Percentiles rank a stretch among this genome's conserved stretches.
Conservation (phyloP, 441 rosid genomes). For the Monsonia emarginata region DNA sequence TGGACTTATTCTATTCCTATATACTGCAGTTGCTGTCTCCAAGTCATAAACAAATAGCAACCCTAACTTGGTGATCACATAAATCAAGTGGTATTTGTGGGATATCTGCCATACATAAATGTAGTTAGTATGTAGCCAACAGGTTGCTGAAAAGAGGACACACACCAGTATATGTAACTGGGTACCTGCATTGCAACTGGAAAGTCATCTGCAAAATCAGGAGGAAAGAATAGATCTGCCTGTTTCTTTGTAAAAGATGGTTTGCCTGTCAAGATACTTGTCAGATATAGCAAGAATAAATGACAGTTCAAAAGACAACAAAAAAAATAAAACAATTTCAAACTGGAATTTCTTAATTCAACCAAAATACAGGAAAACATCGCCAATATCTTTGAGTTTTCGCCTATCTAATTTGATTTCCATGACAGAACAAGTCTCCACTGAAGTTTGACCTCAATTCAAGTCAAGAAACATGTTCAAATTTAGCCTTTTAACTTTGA, state of each 20-base stretch:
- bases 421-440: neutral
- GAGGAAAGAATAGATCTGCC: slow-evolving; percentile 98
- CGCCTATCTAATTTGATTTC: neutral
- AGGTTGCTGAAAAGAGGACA: slow-evolving; percentile 5
- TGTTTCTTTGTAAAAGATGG: slow-evolving; percentile 90
- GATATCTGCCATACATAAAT: slow-evolving; percentile 67
- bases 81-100: slow-evolving; percentile 80
- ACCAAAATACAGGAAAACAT: neutral
- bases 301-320: neutral
- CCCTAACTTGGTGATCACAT: slow-evolving; percentile 95
- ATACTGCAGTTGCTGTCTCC: slow-evolving; percentile 97
- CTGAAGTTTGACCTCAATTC: neutral
- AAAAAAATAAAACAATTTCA: neutral
- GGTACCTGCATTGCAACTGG: slow-evolving; percentile 99
- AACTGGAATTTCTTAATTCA: neutral
- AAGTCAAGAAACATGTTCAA: neutral
- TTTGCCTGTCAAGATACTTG: slow-evolving; percentile 49
- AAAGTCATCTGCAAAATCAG: slow-evolving; percentile 98
- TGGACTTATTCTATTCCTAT: slow-evolving; percentile 94
- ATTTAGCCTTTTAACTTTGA: neutral
- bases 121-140: slow-evolving; percentile 17
- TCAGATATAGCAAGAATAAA: neutral
- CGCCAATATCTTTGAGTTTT: neutral
- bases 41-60: slow-evolving; percentile 94
- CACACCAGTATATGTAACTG: slow-evolving; percentile 8